Percentiles rank a stretch among this genome's conserved stretches.
Evolutionary conservation across 1,284 basidiomycete species (phyloP).

Genomic region (Austropuccinia psidii): DNA sequence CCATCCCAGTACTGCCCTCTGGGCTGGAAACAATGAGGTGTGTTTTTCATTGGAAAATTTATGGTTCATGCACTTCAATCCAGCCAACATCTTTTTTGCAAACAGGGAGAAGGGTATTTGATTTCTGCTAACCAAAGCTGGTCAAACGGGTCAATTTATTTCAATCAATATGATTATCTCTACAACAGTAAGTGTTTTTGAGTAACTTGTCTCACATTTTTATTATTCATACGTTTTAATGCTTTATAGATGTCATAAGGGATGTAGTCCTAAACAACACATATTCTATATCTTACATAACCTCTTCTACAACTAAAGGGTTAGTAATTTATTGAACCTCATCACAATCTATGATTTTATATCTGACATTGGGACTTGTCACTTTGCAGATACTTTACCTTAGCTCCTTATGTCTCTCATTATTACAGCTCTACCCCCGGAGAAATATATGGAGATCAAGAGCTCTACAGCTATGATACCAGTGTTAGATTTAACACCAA

Average conservation of each 20-base stretch:
- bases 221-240: conserved; percentile 53
- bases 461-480: conserved; percentile 59
- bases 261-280: conserved; percentile 54
- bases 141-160: conserved; percentile 31
- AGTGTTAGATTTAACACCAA: conserved; percentile 55
- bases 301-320: conserved; percentile 56
- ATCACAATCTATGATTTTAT: not conserved
- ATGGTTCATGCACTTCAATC: conserved; percentile 55
- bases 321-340: not conserved
- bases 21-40: conserved; percentile 58
- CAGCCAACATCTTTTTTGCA: not conserved
- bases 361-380: not conserved
- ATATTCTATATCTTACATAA: conserved; percentile 58
- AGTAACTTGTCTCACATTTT: conserved; percentile 51
- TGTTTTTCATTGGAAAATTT: conserved; percentile 41
- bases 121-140: conserved; percentile 8
- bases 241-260: conserved; percentile 57
- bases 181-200: conserved; percentile 48
- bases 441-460: conserved; percentile 57
- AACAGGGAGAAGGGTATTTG: conserved; percentile 35
- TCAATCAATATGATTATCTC: conserved; percentile 54
- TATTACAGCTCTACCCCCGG: conserved; percentile 54
- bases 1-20: conserved; percentile 58
- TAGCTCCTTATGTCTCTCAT: conserved; percentile 56
- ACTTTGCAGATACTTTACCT: conserved; percentile 53